phyloP scores from a whole-genome alignment of 805 yeast genomes.

The Ogataea parapolymorpha region DNA sequence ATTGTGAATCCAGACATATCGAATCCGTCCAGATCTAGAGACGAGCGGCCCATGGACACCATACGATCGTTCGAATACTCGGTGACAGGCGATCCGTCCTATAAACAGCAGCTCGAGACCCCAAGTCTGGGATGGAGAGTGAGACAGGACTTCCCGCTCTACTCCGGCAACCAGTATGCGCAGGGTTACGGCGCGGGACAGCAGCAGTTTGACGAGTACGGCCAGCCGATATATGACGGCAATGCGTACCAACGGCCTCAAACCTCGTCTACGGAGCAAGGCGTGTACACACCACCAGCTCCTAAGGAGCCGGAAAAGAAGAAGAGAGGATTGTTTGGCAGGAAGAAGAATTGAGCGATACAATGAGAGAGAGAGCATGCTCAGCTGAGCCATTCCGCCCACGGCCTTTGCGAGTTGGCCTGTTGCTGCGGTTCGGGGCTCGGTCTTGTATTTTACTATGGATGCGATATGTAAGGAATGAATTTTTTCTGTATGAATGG shows the following conservation, averaged over 20 bases:
- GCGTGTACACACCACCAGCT: conserved; percentile 43
- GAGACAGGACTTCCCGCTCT: conserved; percentile 70
- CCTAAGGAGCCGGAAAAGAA: conserved; percentile 53
- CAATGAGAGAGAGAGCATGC: neutral
- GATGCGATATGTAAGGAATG: neutral
- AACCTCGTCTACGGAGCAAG: conserved; percentile 24
- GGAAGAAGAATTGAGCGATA: conserved; percentile 35
- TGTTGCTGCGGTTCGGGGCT: neutral
- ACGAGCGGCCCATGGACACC: conserved; percentile 96
- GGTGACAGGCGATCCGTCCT: conserved; percentile 80
- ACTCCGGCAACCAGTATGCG: conserved; percentile 39
- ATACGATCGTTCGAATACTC: conserved; percentile 91
- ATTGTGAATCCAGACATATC: conserved; percentile 80
- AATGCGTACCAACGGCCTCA: conserved; percentile 26
- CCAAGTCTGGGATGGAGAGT: conserved; percentile 81
- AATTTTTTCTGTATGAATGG: neutral
- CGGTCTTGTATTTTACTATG: conserved; percentile 4
- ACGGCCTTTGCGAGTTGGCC: neutral
- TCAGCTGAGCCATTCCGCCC: neutral
- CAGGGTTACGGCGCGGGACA: conserved; percentile 23
- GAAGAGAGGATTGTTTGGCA: conserved; percentile 79
- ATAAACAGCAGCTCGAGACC: conserved; percentile 79
- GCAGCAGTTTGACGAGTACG: conserved; percentile 34
- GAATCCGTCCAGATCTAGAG: conserved; percentile 89
- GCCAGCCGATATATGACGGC: conserved; percentile 35